Conservation (phyloP, 2,329 filamentous ascomycete species). For the Alternaria postmessia region DNA sequence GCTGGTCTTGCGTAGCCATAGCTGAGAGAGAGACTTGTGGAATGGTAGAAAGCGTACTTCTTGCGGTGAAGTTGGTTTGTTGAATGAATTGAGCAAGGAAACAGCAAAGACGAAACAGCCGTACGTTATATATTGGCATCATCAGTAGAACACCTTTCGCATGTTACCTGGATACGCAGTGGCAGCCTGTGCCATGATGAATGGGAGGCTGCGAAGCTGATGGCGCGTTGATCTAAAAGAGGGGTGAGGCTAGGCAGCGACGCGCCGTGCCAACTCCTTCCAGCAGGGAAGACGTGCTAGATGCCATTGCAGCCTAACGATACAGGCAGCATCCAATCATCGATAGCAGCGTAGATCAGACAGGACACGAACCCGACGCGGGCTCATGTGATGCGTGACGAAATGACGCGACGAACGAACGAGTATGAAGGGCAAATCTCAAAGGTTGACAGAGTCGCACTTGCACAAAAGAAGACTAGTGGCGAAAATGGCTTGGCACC, state of each 20-base stretch:
- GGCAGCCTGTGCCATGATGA: neutral
- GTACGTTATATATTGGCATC: neutral
- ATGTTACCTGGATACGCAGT: neutral
- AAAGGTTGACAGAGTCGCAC: neutral
- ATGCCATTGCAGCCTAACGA: slow-evolving; percentile 5
- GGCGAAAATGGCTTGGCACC: neutral
- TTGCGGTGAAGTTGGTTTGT: neutral
- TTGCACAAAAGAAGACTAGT: neutral
- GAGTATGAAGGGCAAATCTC: neutral
- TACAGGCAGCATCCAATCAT: slow-evolving; percentile 11
- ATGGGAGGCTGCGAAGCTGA: slow-evolving; percentile 22
- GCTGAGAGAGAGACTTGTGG: neutral
- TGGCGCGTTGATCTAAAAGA: slow-evolving; percentile 26
- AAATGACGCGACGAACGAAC: neutral
- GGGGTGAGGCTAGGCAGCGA: slow-evolving; percentile 10
- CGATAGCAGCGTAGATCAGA: neutral
- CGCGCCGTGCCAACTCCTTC: neutral
- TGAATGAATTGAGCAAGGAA: neutral
- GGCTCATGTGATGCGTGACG: slow-evolving; percentile 9
- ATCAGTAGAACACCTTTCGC: neutral
- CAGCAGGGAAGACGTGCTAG: neutral
- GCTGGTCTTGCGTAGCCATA: slow-evolving; percentile 20
- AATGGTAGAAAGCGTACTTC: neutral
- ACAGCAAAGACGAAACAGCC: neutral
- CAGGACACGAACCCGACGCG: neutral